phyloP scores from a whole-genome alignment of 2,329 filamentous ascomycete genomes.

The Pleoardoris graminearum region DNA sequence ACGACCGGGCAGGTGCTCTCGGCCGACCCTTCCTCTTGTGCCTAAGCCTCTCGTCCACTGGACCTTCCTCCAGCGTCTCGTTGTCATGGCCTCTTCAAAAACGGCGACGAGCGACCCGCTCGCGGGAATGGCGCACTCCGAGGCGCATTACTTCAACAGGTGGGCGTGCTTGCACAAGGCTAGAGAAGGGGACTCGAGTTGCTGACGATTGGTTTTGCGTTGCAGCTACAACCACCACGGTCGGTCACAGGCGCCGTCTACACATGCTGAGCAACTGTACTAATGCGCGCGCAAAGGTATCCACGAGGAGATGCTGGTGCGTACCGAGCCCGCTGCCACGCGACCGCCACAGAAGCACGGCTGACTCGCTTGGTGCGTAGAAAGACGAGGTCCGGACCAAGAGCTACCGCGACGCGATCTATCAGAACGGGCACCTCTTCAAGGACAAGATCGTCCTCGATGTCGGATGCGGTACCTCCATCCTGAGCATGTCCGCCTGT shows the following conservation, averaged over 20 bases:
- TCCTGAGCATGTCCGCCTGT: constrained; percentile 86
- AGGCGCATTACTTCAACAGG: constrained; percentile 99
- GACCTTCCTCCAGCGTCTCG: constrained; percentile 4
- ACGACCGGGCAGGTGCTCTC: constrained; percentile 10
- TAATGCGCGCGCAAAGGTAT: constrained; percentile 67
- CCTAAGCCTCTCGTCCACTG: background rate
- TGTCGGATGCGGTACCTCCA: constrained; percentile 95
- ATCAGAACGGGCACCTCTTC: constrained; percentile 94
- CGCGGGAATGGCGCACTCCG: constrained; percentile 82
- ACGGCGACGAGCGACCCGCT: constrained; percentile 47
- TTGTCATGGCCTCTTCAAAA: constrained; percentile 21
- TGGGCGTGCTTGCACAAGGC: constrained; percentile 47
- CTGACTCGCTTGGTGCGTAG: constrained; percentile 50
- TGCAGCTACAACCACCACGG: constrained; percentile 96
- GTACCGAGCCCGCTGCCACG: constrained; percentile 45
- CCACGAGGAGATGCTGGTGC: constrained; percentile 96
- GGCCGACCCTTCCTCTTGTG: constrained; percentile 14
- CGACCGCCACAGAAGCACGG: background rate
- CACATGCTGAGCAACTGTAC: constrained; percentile 33
- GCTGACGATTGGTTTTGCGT: constrained; percentile 42
- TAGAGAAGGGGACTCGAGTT: constrained; percentile 19
- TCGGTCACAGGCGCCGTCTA: constrained; percentile 54
- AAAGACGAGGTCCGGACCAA: constrained; percentile 98
- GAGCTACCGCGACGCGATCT: constrained; percentile 96
- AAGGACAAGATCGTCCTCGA: constrained; percentile 93